Percentiles rank a stretch among this genome's conserved stretches.
Conservation (phyloP, 1,284 basidiomycete species). For the Vanrija pseudolonga region DNA sequence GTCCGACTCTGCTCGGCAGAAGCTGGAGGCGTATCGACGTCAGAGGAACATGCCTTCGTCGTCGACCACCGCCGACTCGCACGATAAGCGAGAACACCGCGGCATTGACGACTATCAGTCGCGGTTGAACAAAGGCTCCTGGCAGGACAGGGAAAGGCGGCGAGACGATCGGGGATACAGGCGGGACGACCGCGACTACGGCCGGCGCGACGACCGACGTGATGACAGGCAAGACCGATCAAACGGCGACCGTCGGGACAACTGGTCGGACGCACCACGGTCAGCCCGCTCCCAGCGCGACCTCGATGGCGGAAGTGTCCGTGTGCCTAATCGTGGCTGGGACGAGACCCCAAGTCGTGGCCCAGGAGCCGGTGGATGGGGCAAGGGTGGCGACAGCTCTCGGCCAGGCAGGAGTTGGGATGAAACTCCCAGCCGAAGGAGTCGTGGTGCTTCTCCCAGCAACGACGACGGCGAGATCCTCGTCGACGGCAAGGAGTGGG, state of each 20-base stretch:
- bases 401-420: constrained; percentile 60
- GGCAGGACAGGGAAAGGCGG: constrained; percentile 48
- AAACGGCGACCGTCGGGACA: background rate
- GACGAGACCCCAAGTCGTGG: constrained; percentile 72
- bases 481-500: constrained; percentile 72
- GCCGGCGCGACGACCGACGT: constrained; percentile 13
- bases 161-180: constrained; percentile 18
- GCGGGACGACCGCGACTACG: constrained; percentile 25
- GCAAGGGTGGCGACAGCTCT: constrained; percentile 19
- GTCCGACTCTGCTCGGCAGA: constrained; percentile 65
- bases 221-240: constrained; percentile 19
- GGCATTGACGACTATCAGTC: constrained; percentile 48
- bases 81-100: constrained; percentile 21
- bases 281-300: constrained; percentile 57
- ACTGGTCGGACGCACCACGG: constrained; percentile 57
- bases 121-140: constrained; percentile 50
- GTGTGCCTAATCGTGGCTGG: constrained; percentile 84
- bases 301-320: constrained; percentile 66
- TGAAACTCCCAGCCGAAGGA: constrained; percentile 71
- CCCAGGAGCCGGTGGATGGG: constrained; percentile 43
- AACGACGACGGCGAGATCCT: constrained; percentile 19
- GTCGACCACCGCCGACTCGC: constrained; percentile 24
- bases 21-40: constrained; percentile 70
- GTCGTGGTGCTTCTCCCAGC: constrained; percentile 51
- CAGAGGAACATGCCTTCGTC: constrained; percentile 57